A percentile compares a stretch with the other conserved stretches of the same genome.
Evolutionary conservation across 2,329 filamentous ascomycete species (phyloP).

Genomic region (Rachicladosporium sp.): DNA sequence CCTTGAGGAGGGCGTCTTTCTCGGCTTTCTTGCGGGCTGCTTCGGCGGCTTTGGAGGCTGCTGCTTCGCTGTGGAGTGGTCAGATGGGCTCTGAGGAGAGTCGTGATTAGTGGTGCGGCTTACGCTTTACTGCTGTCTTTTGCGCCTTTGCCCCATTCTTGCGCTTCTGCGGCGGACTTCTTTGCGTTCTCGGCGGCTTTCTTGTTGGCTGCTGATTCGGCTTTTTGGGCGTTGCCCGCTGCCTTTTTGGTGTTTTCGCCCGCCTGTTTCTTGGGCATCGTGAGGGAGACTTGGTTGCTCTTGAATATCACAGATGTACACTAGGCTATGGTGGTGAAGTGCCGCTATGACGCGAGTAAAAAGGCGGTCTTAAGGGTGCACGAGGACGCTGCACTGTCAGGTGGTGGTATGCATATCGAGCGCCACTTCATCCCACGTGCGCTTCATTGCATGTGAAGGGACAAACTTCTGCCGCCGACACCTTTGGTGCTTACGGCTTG

Average conservation of each 20-base stretch:
- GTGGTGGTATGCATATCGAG: no score
- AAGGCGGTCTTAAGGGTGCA: no score
- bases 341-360: no score
- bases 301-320: no score
- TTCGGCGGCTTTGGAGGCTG: conserved; percentile 72
- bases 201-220: conserved; percentile 73
- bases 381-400: no score
- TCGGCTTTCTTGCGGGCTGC: conserved; percentile 83
- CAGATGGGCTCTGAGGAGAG: conserved; percentile 1
- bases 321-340: no score
- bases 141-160: conserved; percentile 72
- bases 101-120: conserved; percentile 1
- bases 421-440: no score
- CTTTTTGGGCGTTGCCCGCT: conserved; percentile 82
- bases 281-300: no score
- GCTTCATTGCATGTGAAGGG: no score
- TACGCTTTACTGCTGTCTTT: conserved; percentile 79
- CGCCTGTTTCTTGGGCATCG: conserved; percentile 2
- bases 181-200: conserved; percentile 57
- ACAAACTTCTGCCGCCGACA: no score
- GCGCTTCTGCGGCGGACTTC: conserved; percentile 54
- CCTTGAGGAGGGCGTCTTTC: conserved; percentile 66
- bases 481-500: no score
- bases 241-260: conserved; percentile 79
- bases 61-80: conserved; percentile 54